Evolutionary conservation across 225 moss, liverwort and hornwort species (phyloP), one percentile per base, ranked within the genome.

Genomic region (Polytrichum commune): DNA sequence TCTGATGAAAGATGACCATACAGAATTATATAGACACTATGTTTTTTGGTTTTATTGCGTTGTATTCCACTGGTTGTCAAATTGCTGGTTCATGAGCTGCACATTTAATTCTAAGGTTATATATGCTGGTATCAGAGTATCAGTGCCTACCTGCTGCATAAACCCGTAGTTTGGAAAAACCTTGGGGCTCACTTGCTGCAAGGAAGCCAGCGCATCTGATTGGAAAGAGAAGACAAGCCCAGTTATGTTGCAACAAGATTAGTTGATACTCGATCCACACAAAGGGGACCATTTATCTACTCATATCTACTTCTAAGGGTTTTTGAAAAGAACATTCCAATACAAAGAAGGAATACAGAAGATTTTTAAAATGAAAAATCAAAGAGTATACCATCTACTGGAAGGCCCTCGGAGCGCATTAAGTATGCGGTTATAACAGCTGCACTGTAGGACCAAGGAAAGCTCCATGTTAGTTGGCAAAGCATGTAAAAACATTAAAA

Each of bases 81-180:
- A 46, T 46, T 46, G 29, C 29, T 27, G 27, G 7, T 27, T 65
- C 29, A 64, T 19, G 9, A 64, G 28, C 18, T 29, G 64, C 64
- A 60, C n/a, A 60, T 60, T 60, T 8, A n/a, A 60, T 60, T 46
- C 35, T 13, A 46, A 9, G 22, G 60, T 60, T 20, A 60, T n/a
- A 24, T 60, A 2, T 7, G 16, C 29, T 65, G 29, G 22, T 58
- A 58, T 24, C 24, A 58, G 24, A 23, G 58, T 6, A 20, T 58
- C 58, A n/a, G 58, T 58, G 68, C 2, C 62, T 80, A 84, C 88
- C 88, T 88, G 88, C 82, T 82, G 82, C 88, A 82, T 84, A 77
- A 88, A 88, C 32, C 88, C 88, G 46, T 78, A 79, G 73, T 88
- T 88, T 57, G 88, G 88, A 25, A 64, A 88, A 27, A 88, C 88